These are phyloP conservation scores for Plasmopara halstedii DNA, from an alignment of 352 stramenopile species.

Conservation along the genomic window DNA sequence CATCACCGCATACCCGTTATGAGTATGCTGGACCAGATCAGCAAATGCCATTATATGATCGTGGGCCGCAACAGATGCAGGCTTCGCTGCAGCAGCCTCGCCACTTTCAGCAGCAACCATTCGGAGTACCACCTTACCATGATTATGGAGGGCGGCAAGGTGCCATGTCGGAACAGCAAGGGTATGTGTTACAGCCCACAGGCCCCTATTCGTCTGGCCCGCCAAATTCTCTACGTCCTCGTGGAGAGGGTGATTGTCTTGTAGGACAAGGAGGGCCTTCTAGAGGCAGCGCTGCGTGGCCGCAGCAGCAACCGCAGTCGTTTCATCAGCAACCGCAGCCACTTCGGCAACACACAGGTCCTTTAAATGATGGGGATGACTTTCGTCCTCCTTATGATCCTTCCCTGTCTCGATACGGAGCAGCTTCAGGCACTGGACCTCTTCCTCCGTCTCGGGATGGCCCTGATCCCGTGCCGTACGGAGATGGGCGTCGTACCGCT, in stretches of 20 bases:
- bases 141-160: slow-evolving; percentile 20
- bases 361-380: slow-evolving; percentile 15
- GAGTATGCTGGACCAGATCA: slow-evolving; percentile 29
- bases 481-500: slow-evolving; percentile 5
- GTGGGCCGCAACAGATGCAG: slow-evolving; percentile 18
- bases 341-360: slow-evolving; percentile 16
- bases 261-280: slow-evolving; percentile 35
- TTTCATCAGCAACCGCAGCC: slow-evolving; percentile 20
- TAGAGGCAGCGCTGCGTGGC: slow-evolving; percentile 19
- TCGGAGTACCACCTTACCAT: slow-evolving; percentile 16
- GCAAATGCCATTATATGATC: slow-evolving; percentile 28
- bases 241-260: slow-evolving; percentile 19
- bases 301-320: slow-evolving; percentile 19
- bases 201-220: slow-evolving; percentile 20
- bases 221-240: slow-evolving; percentile 15
- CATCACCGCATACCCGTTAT: slow-evolving; percentile 22
- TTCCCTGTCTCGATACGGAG: slow-evolving; percentile 28
- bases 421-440: slow-evolving; percentile 15
- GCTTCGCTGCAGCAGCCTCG: slow-evolving; percentile 15
- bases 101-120: slow-evolving; percentile 24
- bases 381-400: slow-evolving; percentile 22
- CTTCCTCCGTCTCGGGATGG: slow-evolving; percentile 4
- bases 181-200: slow-evolving; percentile 12
- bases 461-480: slow-evolving; percentile 7
- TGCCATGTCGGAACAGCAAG: slow-evolving; percentile 22